Conservation (phyloP, 169 alveolate genomes). For the Besnoitia besnoiti region DNA sequence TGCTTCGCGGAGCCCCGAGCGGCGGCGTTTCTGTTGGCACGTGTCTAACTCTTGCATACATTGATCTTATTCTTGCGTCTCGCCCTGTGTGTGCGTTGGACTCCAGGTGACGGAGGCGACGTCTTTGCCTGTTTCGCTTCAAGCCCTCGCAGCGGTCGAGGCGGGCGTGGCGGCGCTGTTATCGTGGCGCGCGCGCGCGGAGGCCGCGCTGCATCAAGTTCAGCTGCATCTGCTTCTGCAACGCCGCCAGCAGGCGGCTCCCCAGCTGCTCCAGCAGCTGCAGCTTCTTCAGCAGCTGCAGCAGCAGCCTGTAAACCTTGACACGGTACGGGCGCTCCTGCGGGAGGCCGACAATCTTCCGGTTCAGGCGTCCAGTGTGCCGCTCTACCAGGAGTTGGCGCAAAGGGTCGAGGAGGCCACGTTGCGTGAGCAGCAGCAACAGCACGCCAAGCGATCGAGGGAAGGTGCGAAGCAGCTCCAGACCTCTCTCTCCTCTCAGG, state of each 20-base stretch:
- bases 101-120: constrained; percentile 33
- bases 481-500: background rate
- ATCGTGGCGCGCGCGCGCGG: constrained; percentile 8
- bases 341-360: background rate
- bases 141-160: background rate
- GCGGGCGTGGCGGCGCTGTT: constrained; percentile 11
- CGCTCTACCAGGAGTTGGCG: constrained; percentile 18
- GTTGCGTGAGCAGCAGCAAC: background rate
- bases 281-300: constrained; percentile 32
- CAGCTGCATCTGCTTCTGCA: constrained; percentile 2
- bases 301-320: background rate
- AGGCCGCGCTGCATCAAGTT: constrained; percentile 34
- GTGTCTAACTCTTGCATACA: background rate
- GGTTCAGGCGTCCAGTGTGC: constrained; percentile 1
- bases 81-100: background rate
- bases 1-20: background rate
- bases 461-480: constrained; percentile 7
- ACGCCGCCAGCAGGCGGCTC: background rate
- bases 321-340: background rate
- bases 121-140: background rate
- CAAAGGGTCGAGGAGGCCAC: background rate
- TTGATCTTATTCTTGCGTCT: background rate
- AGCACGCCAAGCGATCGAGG: background rate
- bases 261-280: constrained; percentile 16
- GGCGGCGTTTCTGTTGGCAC: background rate